Evolutionary conservation across 352 stramenopile species (phyloP), one percentile per base, ranked within the genome.

Genomic region (Globisporangium recalcitrans): DNA sequence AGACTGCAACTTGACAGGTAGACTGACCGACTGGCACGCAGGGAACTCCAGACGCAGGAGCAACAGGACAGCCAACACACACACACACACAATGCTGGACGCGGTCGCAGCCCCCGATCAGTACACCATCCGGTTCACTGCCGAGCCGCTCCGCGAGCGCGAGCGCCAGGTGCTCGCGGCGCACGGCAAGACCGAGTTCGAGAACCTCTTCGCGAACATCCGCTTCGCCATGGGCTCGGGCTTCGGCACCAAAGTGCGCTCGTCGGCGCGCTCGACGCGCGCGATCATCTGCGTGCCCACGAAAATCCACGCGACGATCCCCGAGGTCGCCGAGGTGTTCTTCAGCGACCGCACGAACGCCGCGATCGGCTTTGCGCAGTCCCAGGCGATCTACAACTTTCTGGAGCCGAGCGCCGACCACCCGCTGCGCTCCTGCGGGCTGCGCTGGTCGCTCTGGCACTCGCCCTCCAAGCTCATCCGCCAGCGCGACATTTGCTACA

Each of bases 361-460:
- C 19, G 78, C 74, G 1, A 86, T 84, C 53, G 78, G 78, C 46
- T 88, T 86, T 29, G 75, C 77, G 52, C 77, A 85, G 65, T 80
- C 79, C 27, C 77, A 87, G 56, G 71, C 71, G 56, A 74, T 88
- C 58, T 82, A 86, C 64, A 69, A 72, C 53, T 74, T 87, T 31
- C 14, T 86, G 42, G 65, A 68, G 57, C 72, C 77, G 7, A 75
- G 73, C 24, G 56, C 53, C 2, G 75, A 77, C 24, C 74, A 85
- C 42, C 75, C 79, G 52, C 80, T 71, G 56, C 77, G 74, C n/a
- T 78, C 77, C 2, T 83, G 75, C 24, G 75, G 73, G 1, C 53
- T 88, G 67, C 77, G 75, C 34, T 88, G 77, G 79, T 87, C 79
- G 60, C 74, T 88, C 42, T 87, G 77, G 77, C 67, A 87, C 60